Base-by-base conservation (phyloP, 2,329 filamentous ascomycete genomes). In the Ilyonectria destructans region DNA sequence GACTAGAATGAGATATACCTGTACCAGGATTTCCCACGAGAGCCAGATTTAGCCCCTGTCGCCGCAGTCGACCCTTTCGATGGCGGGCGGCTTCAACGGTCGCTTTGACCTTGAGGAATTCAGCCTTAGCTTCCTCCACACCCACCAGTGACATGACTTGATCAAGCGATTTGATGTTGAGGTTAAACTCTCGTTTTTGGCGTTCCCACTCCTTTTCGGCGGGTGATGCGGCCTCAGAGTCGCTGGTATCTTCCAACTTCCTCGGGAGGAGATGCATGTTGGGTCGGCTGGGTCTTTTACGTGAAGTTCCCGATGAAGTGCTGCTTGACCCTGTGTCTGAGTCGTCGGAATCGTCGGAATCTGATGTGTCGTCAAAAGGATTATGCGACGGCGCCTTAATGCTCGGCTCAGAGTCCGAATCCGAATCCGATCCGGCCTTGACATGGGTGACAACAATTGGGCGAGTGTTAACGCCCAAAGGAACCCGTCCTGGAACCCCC, bases 131-230 rank as follows among this genome's bases (percentile, higher is more conserved):
- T 19, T 52, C 26, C 23, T 52, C 49, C 17, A 52, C 10, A n/a
- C 49, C 49, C 26, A 52, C 26, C 49, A 52, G 33, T 21, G 49
- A 31, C 49, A 52, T 52, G 26, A 52, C 9, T 33, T 52, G 7
- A 33, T 52, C 49, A 1, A 52, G n/a, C 1, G 17, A 26, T 19
- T 29, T 15, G 17, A 19, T 33, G 7, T 52, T 52, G 26, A 19
- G 15, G 8, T 21, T 17, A 2, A 52, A 17, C 12, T 52, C 49
- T 19, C 17, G 15, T 5, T 52, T 52, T 9, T 52, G 49, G 1
- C 49, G 49, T 13, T 52, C 49, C 49, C 49, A 52, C 29, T 52
- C 49, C 6, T 17, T 7, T 19, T 6, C 29, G 10, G 29, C 49
- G 9, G 49, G 17, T 12, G 49, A 52, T 7, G 49, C 15, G 23